Conservation (phyloP, 768 basidiomycete species). For the Mycena rebaudengoi region DNA sequence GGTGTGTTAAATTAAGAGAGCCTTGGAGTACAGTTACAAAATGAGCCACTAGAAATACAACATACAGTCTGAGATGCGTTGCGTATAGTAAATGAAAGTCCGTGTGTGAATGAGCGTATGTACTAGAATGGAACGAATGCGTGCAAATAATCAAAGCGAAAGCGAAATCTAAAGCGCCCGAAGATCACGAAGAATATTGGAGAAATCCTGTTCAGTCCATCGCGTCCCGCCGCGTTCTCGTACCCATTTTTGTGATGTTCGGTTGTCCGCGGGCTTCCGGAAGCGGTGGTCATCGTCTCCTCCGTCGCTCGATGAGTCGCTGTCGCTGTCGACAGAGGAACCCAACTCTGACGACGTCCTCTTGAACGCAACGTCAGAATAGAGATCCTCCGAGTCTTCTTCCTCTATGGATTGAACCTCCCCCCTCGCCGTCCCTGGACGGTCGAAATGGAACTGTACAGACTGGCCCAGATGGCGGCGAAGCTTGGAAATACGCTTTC, state of each 20-base stretch:
- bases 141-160: too few relatives aligned
- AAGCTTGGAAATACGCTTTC: conserved; percentile 31
- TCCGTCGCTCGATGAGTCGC: conserved; percentile 14
- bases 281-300: neutral
- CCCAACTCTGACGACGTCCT: conserved; percentile 12
- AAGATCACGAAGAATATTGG: conserved; percentile 19
- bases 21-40: too few relatives aligned
- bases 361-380: neutral
- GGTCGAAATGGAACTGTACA: conserved; percentile 24
- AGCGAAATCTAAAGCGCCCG: conserved; percentile 5
- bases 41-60: too few relatives aligned
- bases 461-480: conserved; percentile 38
- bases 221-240: conserved; percentile 23
- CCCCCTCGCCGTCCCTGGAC: neutral
- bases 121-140: too few relatives aligned
- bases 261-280: neutral
- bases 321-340: conserved; percentile 2
- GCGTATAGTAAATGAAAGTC: neutral
- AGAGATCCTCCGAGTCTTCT: neutral
- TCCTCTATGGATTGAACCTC: neutral
- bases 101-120: neutral
- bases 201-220: conserved; percentile 24
- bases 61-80: too few relatives aligned
- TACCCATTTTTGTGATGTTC: conserved; percentile 17
- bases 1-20: too few relatives aligned